Base-by-base conservation (phyloP, 2,329 filamentous ascomycete species). In the Zymoseptoria tritici region DNA sequence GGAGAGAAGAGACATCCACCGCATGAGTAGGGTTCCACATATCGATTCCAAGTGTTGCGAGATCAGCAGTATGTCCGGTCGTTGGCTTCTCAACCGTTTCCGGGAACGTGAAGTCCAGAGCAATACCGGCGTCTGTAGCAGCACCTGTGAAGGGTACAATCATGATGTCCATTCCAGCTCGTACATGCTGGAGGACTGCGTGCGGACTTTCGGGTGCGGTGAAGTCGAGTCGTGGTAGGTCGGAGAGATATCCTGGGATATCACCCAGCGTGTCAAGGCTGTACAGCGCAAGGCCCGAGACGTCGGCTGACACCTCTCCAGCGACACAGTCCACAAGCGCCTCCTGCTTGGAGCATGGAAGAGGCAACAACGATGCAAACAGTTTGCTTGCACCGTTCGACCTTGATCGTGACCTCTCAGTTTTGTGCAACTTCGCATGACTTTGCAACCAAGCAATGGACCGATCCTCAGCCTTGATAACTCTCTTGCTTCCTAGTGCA, bases 61-160 rank as follows among this genome's bases (percentile, higher is more conserved):
- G 64, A 52, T 55, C 66, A 51, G 62, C 53, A 5, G 54, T 29
- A 6, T 60, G 50, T 9, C 65, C 57, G 21, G 64, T 57, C 3
- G 66, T 49, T 6, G 29, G n/a, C 2, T 8, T 4, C 21, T 53
- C 19, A 16, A n/a, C 11, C 13, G 54, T 55, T 52, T 24, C 69
- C 3, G 89, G 86, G 69, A 97, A 96, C 2, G 77, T 75, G 70
- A 97, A 97, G 20, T 84, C 82, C 20, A 97, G 78, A 0, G 91
- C 91, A 29, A 97, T 86, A 1, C 94, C 94, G 0, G 88, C 85
- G 72, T 99, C 92, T 0, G 92, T 94, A 4, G 85, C 82, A 36
- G 78, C 77, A 56, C 85, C 85, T 57, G 94, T 76, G 70, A 96
- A 94, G 0, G 90, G 87, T 1, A 94, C 74, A 0, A 87, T 85